A percentile compares a stretch with the other conserved stretches of the same genome.
These are phyloP conservation scores for Periconia sp. DNA, from an alignment of 2,329 filamentous ascomycete species.

Conservation along the genomic window DNA sequence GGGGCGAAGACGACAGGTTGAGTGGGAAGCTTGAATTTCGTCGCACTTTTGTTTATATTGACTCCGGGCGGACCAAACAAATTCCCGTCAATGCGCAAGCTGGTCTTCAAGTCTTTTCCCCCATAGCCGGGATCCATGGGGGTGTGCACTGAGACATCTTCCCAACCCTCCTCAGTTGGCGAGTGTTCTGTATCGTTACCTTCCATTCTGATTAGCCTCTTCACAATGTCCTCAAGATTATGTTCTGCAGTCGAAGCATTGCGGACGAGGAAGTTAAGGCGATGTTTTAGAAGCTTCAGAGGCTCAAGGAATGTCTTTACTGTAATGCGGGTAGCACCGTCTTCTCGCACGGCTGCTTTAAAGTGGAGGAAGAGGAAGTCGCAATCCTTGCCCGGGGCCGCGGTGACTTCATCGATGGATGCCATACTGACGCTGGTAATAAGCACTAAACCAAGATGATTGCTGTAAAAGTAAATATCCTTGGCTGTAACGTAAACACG, in stretches of 20 bases:
- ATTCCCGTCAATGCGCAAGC: constrained; percentile 67
- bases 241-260: constrained; percentile 76
- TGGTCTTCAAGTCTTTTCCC: constrained; percentile 60
- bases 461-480: constrained; percentile 95
- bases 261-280: constrained; percentile 84
- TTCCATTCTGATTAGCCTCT: constrained; percentile 77
- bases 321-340: constrained; percentile 74
- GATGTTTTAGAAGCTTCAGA: constrained; percentile 77
- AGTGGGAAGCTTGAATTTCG: constrained; percentile 81
- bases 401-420: constrained; percentile 85
- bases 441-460: constrained; percentile 88
- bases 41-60: constrained; percentile 54
- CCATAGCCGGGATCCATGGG: constrained; percentile 61
- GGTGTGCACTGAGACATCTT: constrained; percentile 71
- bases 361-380: constrained; percentile 91
- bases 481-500: constrained; percentile 86
- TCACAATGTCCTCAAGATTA: constrained; percentile 73
- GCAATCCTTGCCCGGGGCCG: constrained; percentile 86
- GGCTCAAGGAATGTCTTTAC: constrained; percentile 95
- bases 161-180: constrained; percentile 88
- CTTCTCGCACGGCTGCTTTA: constrained; percentile 66
- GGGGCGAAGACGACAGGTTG: constrained; percentile 86
- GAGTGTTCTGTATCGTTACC: constrained; percentile 61
- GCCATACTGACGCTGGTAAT: constrained; percentile 78
- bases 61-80: constrained; percentile 56